Base-by-base conservation (phyloP, 768 basidiomycete species). In the Fistulinella prunicolor region DNA sequence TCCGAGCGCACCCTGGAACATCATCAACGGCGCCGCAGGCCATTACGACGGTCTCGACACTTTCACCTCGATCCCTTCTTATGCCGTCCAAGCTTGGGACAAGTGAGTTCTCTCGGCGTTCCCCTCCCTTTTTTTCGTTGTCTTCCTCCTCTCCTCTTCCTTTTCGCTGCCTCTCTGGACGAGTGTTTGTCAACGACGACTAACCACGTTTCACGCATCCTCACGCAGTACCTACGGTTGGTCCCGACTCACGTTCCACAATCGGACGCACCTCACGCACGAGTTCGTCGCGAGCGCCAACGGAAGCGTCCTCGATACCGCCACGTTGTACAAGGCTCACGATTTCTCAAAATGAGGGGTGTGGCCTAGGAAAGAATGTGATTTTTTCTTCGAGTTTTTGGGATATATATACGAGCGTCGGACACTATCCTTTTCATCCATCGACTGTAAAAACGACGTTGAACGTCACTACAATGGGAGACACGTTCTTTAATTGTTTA, bases 231-330 rank as follows among this genome's bases (percentile, higher is more conserved):
- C 58, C 2, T 64, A 64, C 17, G 62, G 62, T 28, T 64, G 62
- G 62, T 64, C 62, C 17, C 54, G 60, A 21, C 37, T 65, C 34
- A 65, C 56, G 26, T 63, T 64, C 54, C 63, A 65, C 44, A 65
- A 64, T 29, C 54, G 58, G 24, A 64, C 63, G 8, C 62, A 64
- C 21, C 49, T 64, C 32, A 65, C 62, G 4, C 62, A 64, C 37
- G 62, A 64, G 44, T 65, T 64, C 16, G 49, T 62, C 19, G 58
- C 63, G 30, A 64, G 62, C 26, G 63, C 63, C 6, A 64, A 65
- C n/a, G 63, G 62, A 17, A 56, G 39, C 12, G 41, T 64, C 9
- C 45, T 64, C 7, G 62, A 64, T 21, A 40, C 45, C 1, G 63
- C 56, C 9, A 58, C 60, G 0, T 41, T 65, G 46, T 65, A 65